phyloP scores from a whole-genome alignment of 1,284 basidiomycete species.

The Leccinum subspadiceum region DNA sequence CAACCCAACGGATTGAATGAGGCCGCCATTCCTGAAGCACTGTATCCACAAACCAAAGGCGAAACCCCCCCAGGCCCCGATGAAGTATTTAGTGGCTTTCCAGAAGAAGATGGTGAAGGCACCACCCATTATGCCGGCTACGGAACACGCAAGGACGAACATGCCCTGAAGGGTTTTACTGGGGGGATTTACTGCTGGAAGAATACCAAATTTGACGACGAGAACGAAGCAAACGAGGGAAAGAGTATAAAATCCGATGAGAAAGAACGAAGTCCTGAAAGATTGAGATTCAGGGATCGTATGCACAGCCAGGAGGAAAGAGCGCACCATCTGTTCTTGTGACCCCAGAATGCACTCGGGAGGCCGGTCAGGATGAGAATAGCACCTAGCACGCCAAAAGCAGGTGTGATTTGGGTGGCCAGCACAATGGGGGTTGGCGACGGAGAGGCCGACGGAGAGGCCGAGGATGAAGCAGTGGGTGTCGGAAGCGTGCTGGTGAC shows the following conservation, averaged over 20 bases:
- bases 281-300: slow-evolving; percentile 13
- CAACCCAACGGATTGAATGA: slow-evolving; percentile 73
- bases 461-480: slow-evolving; percentile 42
- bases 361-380: slow-evolving; percentile 88
- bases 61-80: slow-evolving; percentile 89
- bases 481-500: slow-evolving; percentile 49
- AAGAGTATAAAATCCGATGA: slow-evolving; percentile 87
- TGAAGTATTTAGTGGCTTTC: slow-evolving; percentile 82
- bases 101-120: slow-evolving; percentile 87
- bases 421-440: slow-evolving; percentile 57
- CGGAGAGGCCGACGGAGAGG: slow-evolving; percentile 40
- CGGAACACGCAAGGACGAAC: slow-evolving; percentile 80
- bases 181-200: slow-evolving; percentile 80
- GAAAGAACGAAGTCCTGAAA: slow-evolving; percentile 85
- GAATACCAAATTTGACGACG: slow-evolving; percentile 86
- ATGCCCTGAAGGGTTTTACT: slow-evolving; percentile 77
- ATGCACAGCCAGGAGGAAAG: slow-evolving; percentile 13
- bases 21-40: slow-evolving; percentile 77
- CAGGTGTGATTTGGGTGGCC: slow-evolving; percentile 79
- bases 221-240: slow-evolving; percentile 85
- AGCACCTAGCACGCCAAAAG: slow-evolving; percentile 86
- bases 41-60: slow-evolving; percentile 86
- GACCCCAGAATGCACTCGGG: slow-evolving; percentile 87
- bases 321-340: slow-evolving; percentile 85
- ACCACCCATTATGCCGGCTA: slow-evolving; percentile 83